A percentile compares a stretch with the other conserved stretches of the same genome.
Evolutionary conservation across 2,329 filamentous ascomycete genomes (phyloP).

Genomic region (Didymella pomorum): DNA sequence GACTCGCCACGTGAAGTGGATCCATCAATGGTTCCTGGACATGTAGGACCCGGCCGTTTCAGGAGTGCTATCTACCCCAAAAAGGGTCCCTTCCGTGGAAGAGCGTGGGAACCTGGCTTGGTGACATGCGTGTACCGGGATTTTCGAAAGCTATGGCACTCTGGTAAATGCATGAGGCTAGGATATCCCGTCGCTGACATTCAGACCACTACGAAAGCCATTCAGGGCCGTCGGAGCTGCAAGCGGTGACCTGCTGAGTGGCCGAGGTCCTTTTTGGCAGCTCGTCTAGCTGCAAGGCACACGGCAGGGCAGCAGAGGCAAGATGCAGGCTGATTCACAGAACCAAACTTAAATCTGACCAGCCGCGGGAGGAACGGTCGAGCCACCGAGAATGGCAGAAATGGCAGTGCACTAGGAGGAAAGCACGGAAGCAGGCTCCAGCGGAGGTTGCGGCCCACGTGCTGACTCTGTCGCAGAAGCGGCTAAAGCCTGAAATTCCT

Average conservation of each 20-base stretch:
- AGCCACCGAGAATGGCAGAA: constrained; percentile 7
- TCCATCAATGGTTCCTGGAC: constrained; percentile 24
- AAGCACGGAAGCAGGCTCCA: constrained; percentile 3
- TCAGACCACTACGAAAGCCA: neutral
- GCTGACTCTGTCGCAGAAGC: neutral
- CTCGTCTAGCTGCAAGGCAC: constrained; percentile 15
- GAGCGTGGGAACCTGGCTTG: neutral
- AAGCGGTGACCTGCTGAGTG: neutral
- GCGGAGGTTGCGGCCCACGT: constrained; percentile 12
- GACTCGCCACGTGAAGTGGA: constrained; percentile 35
- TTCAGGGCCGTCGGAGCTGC: constrained; percentile 3
- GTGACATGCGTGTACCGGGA: constrained; percentile 10
- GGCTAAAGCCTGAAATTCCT: constrained; percentile 7
- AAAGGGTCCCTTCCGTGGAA: constrained; percentile 23
- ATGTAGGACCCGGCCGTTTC: constrained; percentile 32
- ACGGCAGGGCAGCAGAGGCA: constrained; percentile 8
- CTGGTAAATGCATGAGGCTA: neutral
- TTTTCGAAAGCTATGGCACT: constrained; percentile 6
- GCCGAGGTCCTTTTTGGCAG: constrained; percentile 4
- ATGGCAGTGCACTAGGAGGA: constrained; percentile 5
- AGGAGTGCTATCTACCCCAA: constrained; percentile 24
- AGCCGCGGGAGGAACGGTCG: constrained; percentile 11
- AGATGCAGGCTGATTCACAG: constrained; percentile 7
- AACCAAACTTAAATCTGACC: constrained; percentile 5
- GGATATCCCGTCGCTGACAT: neutral